These are phyloP conservation scores for Dryas integrifolia DNA, from an alignment of 331 rosid genomes.

Conservation along the genomic window DNA sequence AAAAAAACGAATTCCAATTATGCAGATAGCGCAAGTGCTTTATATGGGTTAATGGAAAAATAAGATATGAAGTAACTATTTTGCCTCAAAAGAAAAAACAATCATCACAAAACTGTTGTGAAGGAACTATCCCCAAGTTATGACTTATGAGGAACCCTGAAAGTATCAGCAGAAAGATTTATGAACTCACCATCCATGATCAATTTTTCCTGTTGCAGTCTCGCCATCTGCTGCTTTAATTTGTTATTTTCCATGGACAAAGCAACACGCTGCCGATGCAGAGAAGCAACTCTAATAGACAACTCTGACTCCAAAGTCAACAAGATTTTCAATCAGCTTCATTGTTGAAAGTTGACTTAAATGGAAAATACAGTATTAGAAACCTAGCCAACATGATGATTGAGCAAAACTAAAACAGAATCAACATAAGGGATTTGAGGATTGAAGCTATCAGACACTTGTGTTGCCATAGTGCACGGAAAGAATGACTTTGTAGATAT, in stretches of 20 bases:
- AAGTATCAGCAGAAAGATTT: background rate
- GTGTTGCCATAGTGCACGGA: background rate
- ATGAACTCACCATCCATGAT: constrained; percentile 33
- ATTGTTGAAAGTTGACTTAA: background rate
- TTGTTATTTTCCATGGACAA: constrained; percentile 43
- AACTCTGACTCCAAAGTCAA: constrained; percentile 35
- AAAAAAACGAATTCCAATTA: background rate
- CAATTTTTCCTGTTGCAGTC: constrained; percentile 33
- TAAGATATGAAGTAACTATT: no score
- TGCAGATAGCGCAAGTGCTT: background rate
- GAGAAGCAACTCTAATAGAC: constrained; percentile 37
- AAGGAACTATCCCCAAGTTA: background rate
- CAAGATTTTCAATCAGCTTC: constrained; percentile 2
- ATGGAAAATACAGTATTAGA: background rate
- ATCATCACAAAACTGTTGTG: no score
- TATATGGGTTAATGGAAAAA: no score
- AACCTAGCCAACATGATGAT: background rate
- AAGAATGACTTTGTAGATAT: no score
- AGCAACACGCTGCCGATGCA: constrained; percentile 42
- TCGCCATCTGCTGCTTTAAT: constrained; percentile 41
- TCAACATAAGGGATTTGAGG: background rate
- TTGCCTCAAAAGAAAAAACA: no score
- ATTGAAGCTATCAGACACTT: background rate
- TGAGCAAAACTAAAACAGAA: background rate
- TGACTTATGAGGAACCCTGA: background rate